A percentile compares a stretch with the other conserved stretches of the same genome.
Evolutionary conservation across 148 eudicot genomes (phyloP).

Genomic region (Chenopodium formosanum): DNA sequence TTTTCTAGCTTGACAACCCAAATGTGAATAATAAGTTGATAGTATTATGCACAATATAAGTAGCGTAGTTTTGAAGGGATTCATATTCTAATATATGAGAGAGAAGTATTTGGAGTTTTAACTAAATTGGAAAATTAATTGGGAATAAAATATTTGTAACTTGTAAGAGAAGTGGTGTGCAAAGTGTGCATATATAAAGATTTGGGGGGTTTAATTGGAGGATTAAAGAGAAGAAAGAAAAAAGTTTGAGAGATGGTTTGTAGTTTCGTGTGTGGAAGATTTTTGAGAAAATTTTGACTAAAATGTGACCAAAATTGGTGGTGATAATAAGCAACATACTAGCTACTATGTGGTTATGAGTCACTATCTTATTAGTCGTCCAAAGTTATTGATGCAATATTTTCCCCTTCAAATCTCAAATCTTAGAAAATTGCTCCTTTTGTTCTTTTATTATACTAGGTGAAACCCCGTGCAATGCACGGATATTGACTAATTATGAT

Average conservation of each 20-base stretch:
- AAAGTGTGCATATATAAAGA: background rate
- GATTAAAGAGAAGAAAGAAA: background rate
- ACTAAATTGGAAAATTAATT: background rate
- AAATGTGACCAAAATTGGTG: background rate
- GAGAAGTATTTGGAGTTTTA: background rate
- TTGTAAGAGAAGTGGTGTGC: background rate
- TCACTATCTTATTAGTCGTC: background rate
- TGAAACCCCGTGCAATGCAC: too few relatives aligned
- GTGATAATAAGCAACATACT: background rate
- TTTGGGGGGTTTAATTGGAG: background rate
- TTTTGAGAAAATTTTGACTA: background rate
- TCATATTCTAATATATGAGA: slow-evolving; percentile 4
- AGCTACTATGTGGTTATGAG: background rate
- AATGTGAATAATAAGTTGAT: slow-evolving; percentile 3
- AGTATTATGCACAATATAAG: background rate
- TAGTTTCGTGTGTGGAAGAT: background rate
- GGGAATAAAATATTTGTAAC: slow-evolving; percentile 4
- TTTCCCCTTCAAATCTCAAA: too few relatives aligned
- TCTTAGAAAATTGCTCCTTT: too few relatives aligned
- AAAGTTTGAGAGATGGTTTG: background rate
- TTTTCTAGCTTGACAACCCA: slow-evolving; percentile 21
- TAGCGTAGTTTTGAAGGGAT: background rate
- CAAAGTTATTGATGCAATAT: background rate
- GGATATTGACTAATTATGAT: too few relatives aligned
- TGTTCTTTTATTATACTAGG: too few relatives aligned